phyloP scores from a whole-genome alignment of 495 filamentous ascomycete species.

The Trichoderma erinaceum region DNA sequence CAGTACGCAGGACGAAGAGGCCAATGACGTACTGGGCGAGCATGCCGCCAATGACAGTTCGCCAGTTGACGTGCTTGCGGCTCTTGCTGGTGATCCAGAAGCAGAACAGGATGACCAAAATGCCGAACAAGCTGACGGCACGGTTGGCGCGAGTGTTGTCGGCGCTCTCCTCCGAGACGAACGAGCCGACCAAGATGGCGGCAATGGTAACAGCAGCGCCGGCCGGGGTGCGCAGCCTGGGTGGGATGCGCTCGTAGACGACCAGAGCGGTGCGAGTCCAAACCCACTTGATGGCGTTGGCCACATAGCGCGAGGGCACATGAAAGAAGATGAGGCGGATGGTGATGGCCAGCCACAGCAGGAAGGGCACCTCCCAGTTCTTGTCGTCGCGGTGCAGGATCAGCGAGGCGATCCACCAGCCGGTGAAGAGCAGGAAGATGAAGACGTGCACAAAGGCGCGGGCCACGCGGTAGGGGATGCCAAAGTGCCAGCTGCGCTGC shows the following conservation, averaged over 20 bases:
- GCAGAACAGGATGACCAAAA: constrained; percentile 60
- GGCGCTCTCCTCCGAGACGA: constrained; percentile 59
- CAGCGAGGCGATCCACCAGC: constrained; percentile 85
- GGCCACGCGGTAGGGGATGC: constrained; percentile 4
- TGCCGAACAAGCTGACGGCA: constrained; percentile 72
- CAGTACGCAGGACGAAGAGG: constrained; percentile 75
- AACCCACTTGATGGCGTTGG: constrained; percentile 55
- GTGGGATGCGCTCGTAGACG: constrained; percentile 51
- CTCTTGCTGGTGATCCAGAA: constrained; percentile 67
- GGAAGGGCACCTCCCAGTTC: constrained; percentile 80
- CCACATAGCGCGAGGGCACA: constrained; percentile 59
- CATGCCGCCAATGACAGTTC: constrained; percentile 83
- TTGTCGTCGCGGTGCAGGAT: constrained; percentile 64
- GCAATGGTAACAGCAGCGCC: constrained; percentile 55
- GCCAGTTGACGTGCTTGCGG: constrained; percentile 67
- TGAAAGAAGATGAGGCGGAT: constrained; percentile 69
- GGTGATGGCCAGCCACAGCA: constrained; percentile 69
- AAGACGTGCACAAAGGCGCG: constrained; percentile 7
- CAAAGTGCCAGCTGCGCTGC: constrained; percentile 1
- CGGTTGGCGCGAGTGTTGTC: constrained; percentile 76
- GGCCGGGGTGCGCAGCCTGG: constrained; percentile 52
- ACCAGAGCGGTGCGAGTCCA: constrained; percentile 59
- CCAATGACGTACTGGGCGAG: constrained; percentile 80
- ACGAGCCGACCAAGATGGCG: constrained; percentile 68
- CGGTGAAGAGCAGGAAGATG: constrained; percentile 18